Conservation (phyloP, 1,139 yeast species). For the Hansenula sp. region DNA sequence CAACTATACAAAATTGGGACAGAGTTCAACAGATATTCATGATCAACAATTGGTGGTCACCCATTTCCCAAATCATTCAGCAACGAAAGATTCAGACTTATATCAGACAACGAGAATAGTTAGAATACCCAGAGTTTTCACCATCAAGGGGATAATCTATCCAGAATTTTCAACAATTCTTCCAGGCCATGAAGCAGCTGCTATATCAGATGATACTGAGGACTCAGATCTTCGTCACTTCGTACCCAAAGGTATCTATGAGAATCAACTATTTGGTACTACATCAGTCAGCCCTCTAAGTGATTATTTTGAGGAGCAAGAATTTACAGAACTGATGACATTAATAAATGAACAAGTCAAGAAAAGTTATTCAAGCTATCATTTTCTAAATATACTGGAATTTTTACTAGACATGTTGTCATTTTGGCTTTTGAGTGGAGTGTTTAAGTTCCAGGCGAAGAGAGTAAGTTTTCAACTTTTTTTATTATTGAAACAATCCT, state of each 20-base stretch:
- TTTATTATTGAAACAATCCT: background rate
- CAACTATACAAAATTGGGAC: conserved; percentile 27
- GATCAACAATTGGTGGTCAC: conserved; percentile 42
- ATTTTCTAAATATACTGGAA: conserved; percentile 34
- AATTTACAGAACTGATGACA: conserved; percentile 37
- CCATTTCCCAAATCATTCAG: conserved; percentile 61
- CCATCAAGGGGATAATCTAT: conserved; percentile 26
- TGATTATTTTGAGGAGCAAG: conserved; percentile 31
- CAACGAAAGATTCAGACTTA: conserved; percentile 25
- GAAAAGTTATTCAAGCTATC: conserved; percentile 38
- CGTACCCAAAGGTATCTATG: conserved; percentile 34
- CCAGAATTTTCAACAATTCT: conserved; percentile 56
- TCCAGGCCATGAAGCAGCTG: conserved; percentile 73
- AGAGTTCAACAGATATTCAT: conserved; percentile 12
- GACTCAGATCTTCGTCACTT: conserved; percentile 20
- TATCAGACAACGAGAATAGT: conserved; percentile 49
- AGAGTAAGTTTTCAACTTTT: conserved; percentile 13
- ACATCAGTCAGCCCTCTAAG: conserved; percentile 55
- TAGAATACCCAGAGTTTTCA: conserved; percentile 54
- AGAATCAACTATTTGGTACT: conserved; percentile 43
- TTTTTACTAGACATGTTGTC: conserved; percentile 44
- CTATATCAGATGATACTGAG: conserved; percentile 27
- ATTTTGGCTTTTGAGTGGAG: conserved; percentile 31
- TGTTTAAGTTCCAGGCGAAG: conserved; percentile 22
- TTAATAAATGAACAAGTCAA: conserved; percentile 41